These are phyloP conservation scores for Candida ponderosae DNA, from an alignment of 805 yeast species.

Conservation along the genomic window DNA sequence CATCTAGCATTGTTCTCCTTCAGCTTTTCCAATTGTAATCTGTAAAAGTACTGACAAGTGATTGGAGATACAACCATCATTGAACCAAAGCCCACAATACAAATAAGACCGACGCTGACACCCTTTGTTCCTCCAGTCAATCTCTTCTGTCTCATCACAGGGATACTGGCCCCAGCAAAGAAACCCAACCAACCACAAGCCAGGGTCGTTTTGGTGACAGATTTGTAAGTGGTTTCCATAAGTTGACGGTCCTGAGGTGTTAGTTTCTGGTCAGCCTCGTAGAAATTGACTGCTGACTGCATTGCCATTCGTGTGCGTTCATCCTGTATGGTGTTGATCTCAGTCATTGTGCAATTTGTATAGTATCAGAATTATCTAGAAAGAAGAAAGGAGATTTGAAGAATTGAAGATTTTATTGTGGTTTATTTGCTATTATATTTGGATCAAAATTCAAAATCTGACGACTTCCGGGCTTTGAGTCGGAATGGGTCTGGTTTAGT, in stretches of 20 bases:
- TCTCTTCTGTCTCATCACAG: conserved; percentile 28
- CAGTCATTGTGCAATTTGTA: not conserved
- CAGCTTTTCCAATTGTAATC: conserved; percentile 23
- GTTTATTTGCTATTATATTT: no score
- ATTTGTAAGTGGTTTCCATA: conserved; percentile 29
- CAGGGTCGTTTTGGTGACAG: conserved; percentile 26
- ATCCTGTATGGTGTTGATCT: conserved; percentile 6
- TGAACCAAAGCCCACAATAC: conserved; percentile 33
- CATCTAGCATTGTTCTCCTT: conserved; percentile 24
- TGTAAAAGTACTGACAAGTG: conserved; percentile 24
- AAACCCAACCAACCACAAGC: conserved; percentile 34
- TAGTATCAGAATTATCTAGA: no score
- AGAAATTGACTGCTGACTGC: conserved; percentile 36
- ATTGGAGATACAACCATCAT: conserved; percentile 26
- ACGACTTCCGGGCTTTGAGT: no score
- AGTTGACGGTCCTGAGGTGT: conserved; percentile 32
- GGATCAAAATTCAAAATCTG: no score
- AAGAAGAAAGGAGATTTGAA: no score
- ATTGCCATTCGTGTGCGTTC: conserved; percentile 31
- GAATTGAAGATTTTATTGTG: no score
- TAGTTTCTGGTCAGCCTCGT: conserved; percentile 39
- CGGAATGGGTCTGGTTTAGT: no score
- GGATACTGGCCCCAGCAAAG: conserved; percentile 32
- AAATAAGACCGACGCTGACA: conserved; percentile 32
- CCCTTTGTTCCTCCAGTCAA: conserved; percentile 25